Conservation (phyloP, 495 filamentous ascomycete genomes). For the Pyrenula aspistea region DNA sequence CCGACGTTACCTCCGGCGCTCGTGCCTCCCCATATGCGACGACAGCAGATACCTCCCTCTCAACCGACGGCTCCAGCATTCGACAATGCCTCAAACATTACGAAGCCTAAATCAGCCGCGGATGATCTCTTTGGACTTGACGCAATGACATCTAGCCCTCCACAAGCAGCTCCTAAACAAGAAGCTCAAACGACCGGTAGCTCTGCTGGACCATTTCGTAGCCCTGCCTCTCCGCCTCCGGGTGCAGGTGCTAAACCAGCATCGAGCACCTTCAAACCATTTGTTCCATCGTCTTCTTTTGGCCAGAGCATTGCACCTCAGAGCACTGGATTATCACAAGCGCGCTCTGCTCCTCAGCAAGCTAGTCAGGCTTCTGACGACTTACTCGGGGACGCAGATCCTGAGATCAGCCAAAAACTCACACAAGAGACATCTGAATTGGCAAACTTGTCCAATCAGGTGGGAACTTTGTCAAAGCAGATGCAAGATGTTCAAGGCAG, state of each 20-base stretch:
- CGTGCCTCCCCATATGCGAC: constrained; percentile 81
- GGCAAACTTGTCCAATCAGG: constrained; percentile 94
- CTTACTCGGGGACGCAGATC: constrained; percentile 87
- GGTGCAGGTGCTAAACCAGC: constrained; percentile 10
- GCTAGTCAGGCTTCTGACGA: constrained; percentile 61
- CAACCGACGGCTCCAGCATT: constrained; percentile 38
- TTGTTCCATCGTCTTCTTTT: constrained; percentile 82
- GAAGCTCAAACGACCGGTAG: constrained; percentile 60
- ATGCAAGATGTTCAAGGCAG: constrained; percentile 85
- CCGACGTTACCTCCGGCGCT: constrained; percentile 64
- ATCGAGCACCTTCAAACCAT: constrained; percentile 66
- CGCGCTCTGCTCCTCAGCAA: constrained; percentile 28
- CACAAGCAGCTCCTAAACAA: constrained; percentile 43
- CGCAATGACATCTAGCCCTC: constrained; percentile 41
- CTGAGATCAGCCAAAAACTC: constrained; percentile 76
- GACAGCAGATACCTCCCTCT: constrained; percentile 39
- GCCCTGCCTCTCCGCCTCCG: constrained; percentile 27
- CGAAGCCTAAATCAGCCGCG: constrained; percentile 59
- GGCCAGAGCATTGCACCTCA: constrained; percentile 72
- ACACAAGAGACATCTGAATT: constrained; percentile 82
- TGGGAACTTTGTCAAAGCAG: constrained; percentile 78
- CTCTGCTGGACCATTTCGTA: constrained; percentile 33
- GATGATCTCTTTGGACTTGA: constrained; percentile 91
- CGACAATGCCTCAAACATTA: constrained; percentile 27
- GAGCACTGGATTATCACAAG: constrained; percentile 56